phyloP scores from a whole-genome alignment of 2,329 filamentous ascomycete genomes.

The Fusarium sp. region DNA sequence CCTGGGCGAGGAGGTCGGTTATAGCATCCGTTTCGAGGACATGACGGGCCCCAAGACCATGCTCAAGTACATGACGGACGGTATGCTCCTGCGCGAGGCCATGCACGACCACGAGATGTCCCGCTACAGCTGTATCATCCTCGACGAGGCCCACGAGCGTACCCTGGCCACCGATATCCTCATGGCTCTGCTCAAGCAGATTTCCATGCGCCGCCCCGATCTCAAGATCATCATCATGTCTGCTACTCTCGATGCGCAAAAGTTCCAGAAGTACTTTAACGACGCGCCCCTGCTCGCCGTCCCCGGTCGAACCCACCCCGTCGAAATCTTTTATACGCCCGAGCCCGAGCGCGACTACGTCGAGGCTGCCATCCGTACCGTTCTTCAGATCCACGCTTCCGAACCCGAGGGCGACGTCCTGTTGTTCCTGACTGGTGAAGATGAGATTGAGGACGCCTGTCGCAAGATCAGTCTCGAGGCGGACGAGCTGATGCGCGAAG shows the following conservation, averaged over 20 bases:
- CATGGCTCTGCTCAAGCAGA: constrained; percentile 94
- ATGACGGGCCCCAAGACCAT: constrained; percentile 86
- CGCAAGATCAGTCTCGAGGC: constrained; percentile 89
- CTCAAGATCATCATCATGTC: constrained; percentile 99
- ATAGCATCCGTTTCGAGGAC: constrained; percentile 99
- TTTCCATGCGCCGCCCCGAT: constrained; percentile 80
- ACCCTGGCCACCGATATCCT: constrained; percentile 97
- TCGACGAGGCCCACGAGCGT: constrained; percentile 97
- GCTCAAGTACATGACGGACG: constrained; percentile 99
- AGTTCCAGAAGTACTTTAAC: constrained; percentile 98
- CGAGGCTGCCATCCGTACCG: constrained; percentile 91
- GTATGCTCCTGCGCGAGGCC: constrained; percentile 95
- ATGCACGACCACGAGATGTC: constrained; percentile 94
- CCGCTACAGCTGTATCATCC: constrained; percentile 96
- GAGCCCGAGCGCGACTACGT: constrained; percentile 97
- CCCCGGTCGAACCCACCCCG: constrained; percentile 91
- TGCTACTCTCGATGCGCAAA: constrained; percentile 94
- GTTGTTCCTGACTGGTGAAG: constrained; percentile 94
- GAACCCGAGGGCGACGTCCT: constrained; percentile 93
- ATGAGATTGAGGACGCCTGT: constrained; percentile 97
- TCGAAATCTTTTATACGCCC: constrained; percentile 98
- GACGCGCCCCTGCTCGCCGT: constrained; percentile 92
- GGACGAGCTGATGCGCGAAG: constrained; percentile 90
- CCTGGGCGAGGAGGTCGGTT: constrained; percentile 93
- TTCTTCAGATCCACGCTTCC: constrained; percentile 93